These are phyloP conservation scores for Fraxinus pennsylvanica DNA, from an alignment of 257 asterid species.

Conservation along the genomic window DNA sequence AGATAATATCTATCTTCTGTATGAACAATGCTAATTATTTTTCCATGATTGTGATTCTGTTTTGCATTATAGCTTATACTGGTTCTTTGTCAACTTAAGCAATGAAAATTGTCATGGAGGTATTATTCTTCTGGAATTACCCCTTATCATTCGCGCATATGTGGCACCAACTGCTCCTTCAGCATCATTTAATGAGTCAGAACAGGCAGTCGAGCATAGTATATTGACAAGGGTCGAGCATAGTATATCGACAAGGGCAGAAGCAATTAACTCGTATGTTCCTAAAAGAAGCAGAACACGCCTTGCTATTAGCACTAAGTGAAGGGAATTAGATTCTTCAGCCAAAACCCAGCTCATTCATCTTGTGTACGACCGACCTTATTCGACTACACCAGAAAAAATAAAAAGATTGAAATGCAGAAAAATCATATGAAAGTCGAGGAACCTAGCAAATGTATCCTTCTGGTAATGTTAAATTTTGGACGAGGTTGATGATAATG, in stretches of 20 bases:
- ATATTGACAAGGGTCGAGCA: slow-evolving; percentile 39
- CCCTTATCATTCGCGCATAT: slow-evolving; percentile 26
- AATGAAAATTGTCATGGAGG: background rate
- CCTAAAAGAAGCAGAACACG: slow-evolving; percentile 78
- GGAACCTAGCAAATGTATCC: background rate
- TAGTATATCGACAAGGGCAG: slow-evolving; percentile 74
- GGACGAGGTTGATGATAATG: background rate
- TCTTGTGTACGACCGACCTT: too few species aligned
- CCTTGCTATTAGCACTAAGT: slow-evolving; percentile 63
- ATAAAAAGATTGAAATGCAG: background rate
- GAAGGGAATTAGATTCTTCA: slow-evolving; percentile 41
- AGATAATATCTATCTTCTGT: background rate
- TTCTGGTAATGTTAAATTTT: background rate
- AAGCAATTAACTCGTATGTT: slow-evolving; percentile 63
- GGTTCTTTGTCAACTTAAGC: background rate
- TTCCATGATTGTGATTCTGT: background rate
- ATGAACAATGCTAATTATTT: background rate
- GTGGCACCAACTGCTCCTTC: slow-evolving; percentile 19
- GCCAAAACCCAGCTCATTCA: background rate
- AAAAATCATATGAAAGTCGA: background rate
- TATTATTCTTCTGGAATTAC: background rate
- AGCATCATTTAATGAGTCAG: slow-evolving; percentile 33
- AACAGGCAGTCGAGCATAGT: slow-evolving; percentile 25
- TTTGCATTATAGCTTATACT: background rate
- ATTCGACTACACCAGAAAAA: background rate